Evolutionary conservation across 1,284 basidiomycete genomes (phyloP).

Genomic region (Jaminaea rosea): DNA sequence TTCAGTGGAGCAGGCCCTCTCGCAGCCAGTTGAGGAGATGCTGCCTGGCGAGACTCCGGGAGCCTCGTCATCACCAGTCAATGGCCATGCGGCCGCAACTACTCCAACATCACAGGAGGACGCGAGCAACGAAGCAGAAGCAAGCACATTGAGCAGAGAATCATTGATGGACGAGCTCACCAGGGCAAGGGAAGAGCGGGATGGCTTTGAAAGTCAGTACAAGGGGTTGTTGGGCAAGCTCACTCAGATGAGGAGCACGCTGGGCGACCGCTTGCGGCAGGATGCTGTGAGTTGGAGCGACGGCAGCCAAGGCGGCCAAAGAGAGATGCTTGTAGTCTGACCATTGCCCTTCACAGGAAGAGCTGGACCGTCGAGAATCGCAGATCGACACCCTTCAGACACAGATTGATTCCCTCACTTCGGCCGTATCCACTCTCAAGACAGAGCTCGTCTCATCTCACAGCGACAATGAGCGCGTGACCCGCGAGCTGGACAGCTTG

Average conservation of each 20-base stretch:
- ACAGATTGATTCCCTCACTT: slow-evolving; percentile 7
- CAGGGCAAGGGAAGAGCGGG: slow-evolving; percentile 61
- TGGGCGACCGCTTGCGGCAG: slow-evolving; percentile 88
- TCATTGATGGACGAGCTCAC: slow-evolving; percentile 18
- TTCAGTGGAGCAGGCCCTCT: slow-evolving; percentile 7
- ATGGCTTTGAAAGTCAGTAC: slow-evolving; percentile 73
- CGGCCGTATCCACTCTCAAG: slow-evolving; percentile 4
- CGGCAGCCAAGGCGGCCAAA: neutral
- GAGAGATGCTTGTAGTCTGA: neutral
- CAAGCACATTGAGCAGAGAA: too few relatives aligned
- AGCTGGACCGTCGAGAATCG: slow-evolving; percentile 38
- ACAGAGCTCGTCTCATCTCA: slow-evolving; percentile 24
- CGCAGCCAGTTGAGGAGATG: slow-evolving; percentile 8
- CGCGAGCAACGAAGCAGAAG: too few relatives aligned
- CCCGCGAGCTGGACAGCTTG: slow-evolving; percentile 16
- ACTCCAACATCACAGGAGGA: neutral
- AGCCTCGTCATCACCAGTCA: neutral
- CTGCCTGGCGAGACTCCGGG: neutral
- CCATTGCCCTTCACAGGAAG: slow-evolving; percentile 18
- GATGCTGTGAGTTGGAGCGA: slow-evolving; percentile 68
- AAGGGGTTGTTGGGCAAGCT: slow-evolving; percentile 75
- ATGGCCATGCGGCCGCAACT: neutral
- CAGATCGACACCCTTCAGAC: slow-evolving; percentile 35
- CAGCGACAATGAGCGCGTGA: slow-evolving; percentile 22
- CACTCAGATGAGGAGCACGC: slow-evolving; percentile 80